A percentile compares a stretch with the other conserved stretches of the same genome.
These are phyloP conservation scores for Xylaria venustula DNA, from an alignment of 495 filamentous ascomycete species.

Conservation along the genomic window DNA sequence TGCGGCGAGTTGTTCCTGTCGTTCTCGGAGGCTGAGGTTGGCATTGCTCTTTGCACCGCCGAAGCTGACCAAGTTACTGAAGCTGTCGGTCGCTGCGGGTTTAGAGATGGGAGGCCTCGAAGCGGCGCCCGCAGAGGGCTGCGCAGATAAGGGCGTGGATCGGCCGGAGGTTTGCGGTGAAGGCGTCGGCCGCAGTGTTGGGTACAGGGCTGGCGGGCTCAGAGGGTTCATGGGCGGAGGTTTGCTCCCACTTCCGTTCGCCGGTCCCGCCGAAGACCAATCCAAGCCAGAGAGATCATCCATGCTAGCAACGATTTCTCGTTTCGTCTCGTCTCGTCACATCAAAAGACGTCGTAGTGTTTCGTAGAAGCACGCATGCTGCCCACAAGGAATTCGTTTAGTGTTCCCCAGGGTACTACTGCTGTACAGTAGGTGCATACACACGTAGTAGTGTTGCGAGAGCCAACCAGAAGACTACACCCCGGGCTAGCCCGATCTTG, in stretches of 20 bases:
- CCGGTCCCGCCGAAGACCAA: constrained; percentile 46
- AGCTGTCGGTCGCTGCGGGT: constrained; percentile 70
- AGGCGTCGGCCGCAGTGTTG: constrained; percentile 60
- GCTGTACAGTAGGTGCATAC: too few species aligned
- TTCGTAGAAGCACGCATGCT: constrained; percentile 6
- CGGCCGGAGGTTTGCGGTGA: constrained; percentile 60
- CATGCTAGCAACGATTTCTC: constrained; percentile 37
- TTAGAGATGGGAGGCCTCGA: constrained; percentile 58
- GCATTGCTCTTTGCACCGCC: constrained; percentile 62
- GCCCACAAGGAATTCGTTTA: constrained; percentile 16
- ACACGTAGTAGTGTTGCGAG: too few species aligned
- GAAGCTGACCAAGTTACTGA: constrained; percentile 82
- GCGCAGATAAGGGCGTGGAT: constrained; percentile 63
- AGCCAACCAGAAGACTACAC: background rate
- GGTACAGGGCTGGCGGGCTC: constrained; percentile 53
- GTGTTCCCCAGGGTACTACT: too few species aligned
- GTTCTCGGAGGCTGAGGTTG: constrained; percentile 78
- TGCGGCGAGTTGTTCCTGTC: constrained; percentile 76
- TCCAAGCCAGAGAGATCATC: constrained; percentile 54
- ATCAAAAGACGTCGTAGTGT: constrained; percentile 20
- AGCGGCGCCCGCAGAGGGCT: constrained; percentile 49
- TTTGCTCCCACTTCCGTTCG: constrained; percentile 36
- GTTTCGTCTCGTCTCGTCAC: constrained; percentile 23
- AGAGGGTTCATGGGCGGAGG: constrained; percentile 49
- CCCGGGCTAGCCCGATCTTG: constrained; percentile 1